Evolutionary conservation across 2,329 filamentous ascomycete species (phyloP).

Genomic region (Neoscytalidium dimidiatum): DNA sequence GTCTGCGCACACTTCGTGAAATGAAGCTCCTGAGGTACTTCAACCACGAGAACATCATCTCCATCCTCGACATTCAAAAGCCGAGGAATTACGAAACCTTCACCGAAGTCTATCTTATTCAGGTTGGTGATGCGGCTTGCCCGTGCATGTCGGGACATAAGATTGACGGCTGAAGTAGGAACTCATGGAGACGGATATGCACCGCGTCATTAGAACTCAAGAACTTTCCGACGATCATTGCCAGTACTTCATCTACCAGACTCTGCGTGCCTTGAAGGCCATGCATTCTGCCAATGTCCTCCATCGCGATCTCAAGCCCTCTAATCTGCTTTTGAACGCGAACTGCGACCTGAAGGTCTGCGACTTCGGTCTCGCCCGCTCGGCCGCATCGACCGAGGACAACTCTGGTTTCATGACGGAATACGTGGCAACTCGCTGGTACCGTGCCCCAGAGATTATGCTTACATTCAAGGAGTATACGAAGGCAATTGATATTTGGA

Average conservation of each 20-base stretch:
- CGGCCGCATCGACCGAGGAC: constrained; percentile 94
- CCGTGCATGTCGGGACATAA: background rate
- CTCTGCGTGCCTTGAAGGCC: constrained; percentile 92
- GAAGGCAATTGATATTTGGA: constrained; percentile 99
- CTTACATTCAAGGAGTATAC: constrained; percentile 99
- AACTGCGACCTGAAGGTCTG: constrained; percentile 99
- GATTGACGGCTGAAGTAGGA: constrained; percentile 59
- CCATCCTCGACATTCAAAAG: constrained; percentile 98
- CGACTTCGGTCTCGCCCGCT: constrained; percentile 94
- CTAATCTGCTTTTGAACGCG: constrained; percentile 93
- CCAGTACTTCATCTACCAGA: constrained; percentile 99
- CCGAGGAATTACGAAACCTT: constrained; percentile 94
- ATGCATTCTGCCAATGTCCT: constrained; percentile 99
- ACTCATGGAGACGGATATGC: constrained; percentile 99
- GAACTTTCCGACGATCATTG: constrained; percentile 98
- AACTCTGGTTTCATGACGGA: constrained; percentile 99
- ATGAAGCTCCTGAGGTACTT: constrained; percentile 99
- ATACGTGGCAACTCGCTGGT: constrained; percentile 99
- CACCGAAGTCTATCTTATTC: constrained; percentile 97
- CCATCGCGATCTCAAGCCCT: constrained; percentile 95
- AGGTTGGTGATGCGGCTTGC: constrained; percentile 56
- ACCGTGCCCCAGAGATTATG: constrained; percentile 99
- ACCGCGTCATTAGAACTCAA: constrained; percentile 96
- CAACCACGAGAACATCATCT: constrained; percentile 99
- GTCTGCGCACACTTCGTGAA: constrained; percentile 90